A percentile compares a stretch with the other conserved stretches of the same genome.
Conservation (phyloP, 306 rosid genomes). For the Inga oerstediana region DNA sequence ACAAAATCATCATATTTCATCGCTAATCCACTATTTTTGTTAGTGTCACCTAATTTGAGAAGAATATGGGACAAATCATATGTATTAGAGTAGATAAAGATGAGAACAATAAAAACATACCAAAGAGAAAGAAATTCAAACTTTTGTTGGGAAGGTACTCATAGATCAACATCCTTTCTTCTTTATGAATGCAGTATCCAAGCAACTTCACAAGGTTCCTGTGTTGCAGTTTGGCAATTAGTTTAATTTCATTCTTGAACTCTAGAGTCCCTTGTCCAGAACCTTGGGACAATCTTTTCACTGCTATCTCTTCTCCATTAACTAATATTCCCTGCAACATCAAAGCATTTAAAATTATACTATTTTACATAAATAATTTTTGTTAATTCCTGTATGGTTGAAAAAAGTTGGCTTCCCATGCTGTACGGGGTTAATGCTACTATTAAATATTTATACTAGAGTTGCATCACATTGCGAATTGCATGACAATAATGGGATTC, state of each 20-base stretch:
- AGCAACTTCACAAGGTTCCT: conserved; percentile 7
- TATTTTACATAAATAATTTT: no score
- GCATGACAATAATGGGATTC: background rate
- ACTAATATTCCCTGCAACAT: conserved; percentile 33
- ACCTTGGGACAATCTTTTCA: conserved; percentile 7
- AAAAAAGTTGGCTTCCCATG: no score
- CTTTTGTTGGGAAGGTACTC: conserved; percentile 31
- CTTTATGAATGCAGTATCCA: conserved; percentile 10
- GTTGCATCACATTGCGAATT: background rate
- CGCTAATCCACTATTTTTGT: no score
- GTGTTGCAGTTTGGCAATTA: conserved; percentile 17
- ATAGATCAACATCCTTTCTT: conserved; percentile 19
- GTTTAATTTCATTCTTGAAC: conserved; percentile 16
- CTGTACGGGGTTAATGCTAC: no score
- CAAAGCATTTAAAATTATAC: background rate
- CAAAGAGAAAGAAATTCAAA: conserved; percentile 35
- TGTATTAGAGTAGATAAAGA: background rate
- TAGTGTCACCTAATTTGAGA: background rate
- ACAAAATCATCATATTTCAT: no score
- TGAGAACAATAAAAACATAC: background rate
- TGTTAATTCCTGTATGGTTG: no score
- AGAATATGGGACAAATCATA: background rate
- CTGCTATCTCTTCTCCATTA: conserved; percentile 41
- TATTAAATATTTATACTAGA: no score
- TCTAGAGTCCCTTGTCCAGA: conserved; percentile 9